Evolutionary conservation across 2,329 filamentous ascomycete genomes (phyloP).

Genomic region (Coniochaeta prunicola): DNA sequence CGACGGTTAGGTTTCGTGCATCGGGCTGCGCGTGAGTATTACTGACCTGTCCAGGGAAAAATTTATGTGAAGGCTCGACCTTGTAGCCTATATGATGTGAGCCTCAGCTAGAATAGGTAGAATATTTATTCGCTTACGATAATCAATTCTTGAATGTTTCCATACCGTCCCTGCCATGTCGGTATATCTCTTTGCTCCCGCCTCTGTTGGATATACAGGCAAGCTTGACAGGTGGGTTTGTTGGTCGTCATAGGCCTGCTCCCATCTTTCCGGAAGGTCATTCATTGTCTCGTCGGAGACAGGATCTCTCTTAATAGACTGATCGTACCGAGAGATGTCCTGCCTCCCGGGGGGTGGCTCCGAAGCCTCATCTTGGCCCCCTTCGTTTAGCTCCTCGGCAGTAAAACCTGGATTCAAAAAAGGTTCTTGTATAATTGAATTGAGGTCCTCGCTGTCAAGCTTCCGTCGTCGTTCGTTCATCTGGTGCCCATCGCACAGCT

Average conservation of each 20-base stretch:
- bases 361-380: no score
- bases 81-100: neutral
- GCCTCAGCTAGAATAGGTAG: neutral
- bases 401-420: no score
- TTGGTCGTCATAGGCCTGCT: neutral
- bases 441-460: no score
- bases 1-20: neutral
- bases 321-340: no score
- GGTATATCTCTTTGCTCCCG: neutral
- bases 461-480: no score
- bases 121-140: neutral
- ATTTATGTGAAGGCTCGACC: neutral
- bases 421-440: no score
- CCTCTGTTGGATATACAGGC: neutral
- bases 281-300: neutral
- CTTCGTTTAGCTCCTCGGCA: no score
- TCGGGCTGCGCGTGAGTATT: neutral
- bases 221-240: neutral
- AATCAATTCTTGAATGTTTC: neutral
- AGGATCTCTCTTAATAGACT: no score
- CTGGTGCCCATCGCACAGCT: no score
- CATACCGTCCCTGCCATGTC: neutral
- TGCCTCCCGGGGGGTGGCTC: no score
- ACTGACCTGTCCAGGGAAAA: neutral
- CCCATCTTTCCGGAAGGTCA: neutral